Percentiles rank a stretch among this genome's conserved stretches.
Evolutionary conservation across 1,284 basidiomycete genomes (phyloP).

Genomic region (Inonotus hispidus): DNA sequence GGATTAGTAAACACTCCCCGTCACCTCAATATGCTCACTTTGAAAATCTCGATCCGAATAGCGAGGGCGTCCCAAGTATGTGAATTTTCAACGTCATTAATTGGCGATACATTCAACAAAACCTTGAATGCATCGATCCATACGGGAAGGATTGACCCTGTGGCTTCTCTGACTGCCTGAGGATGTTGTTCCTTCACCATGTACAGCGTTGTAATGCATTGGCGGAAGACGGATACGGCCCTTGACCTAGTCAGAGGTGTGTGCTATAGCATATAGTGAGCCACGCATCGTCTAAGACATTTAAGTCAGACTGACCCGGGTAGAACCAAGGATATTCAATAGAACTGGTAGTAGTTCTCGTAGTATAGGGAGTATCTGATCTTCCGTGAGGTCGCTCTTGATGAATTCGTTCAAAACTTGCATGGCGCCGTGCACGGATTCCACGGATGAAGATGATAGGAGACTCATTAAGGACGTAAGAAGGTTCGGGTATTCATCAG

Average conservation of each 20-base stretch:
- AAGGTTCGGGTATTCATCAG: conserved; percentile 87
- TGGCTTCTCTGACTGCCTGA: conserved; percentile 78
- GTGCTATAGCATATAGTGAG: conserved; percentile 46
- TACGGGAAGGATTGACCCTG: conserved; percentile 73
- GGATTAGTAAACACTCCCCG: conserved; percentile 7
- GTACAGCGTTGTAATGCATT: conserved; percentile 84
- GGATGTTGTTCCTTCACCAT: conserved; percentile 95
- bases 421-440: conserved; percentile 90
- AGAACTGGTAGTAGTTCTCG: conserved; percentile 81
- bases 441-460: conserved; percentile 64
- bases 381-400: conserved; percentile 84
- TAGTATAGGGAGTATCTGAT: conserved; percentile 86
- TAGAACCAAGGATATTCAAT: conserved; percentile 73
- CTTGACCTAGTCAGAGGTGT: conserved; percentile 77
- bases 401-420: conserved; percentile 91
- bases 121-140: conserved; percentile 87
- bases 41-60: conserved; percentile 75
- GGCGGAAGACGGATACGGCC: conserved; percentile 84
- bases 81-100: conserved; percentile 50
- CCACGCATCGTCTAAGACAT: conserved; percentile 6
- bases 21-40: conserved; percentile 39
- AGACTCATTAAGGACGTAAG: conserved; percentile 67
- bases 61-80: conserved; percentile 74
- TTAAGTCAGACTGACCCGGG: conserved; percentile 45
- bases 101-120: conserved; percentile 63